Percentiles rank a stretch among this genome's conserved stretches.
Evolutionary conservation across 345 rosid species (phyloP).

Genomic region (Rhodamnia argentea): DNA sequence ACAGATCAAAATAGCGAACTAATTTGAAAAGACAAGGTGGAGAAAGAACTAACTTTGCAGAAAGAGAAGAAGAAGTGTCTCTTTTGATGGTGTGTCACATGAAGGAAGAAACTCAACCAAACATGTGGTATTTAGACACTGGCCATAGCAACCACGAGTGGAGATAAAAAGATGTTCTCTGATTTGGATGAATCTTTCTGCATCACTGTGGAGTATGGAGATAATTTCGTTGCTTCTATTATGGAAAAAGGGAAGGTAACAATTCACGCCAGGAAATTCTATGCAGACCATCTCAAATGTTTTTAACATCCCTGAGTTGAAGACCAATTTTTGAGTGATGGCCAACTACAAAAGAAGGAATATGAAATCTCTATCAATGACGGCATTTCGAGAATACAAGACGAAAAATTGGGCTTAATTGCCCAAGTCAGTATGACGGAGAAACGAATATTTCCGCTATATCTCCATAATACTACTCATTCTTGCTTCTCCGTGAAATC

Average conservation of each 20-base stretch:
- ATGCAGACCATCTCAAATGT: not conserved
- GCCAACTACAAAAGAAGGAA: not conserved
- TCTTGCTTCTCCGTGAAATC: no score
- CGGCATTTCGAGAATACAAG: not conserved
- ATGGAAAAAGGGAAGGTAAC: no score
- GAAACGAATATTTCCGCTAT: no score
- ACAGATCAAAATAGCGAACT: accelerated
- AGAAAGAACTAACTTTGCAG: not conserved
- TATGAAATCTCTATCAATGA: not conserved
- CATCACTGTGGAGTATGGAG: no score
- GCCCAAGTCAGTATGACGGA: not conserved
- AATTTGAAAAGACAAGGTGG: not conserved
- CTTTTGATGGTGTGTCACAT: not conserved
- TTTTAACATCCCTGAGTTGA: not conserved
- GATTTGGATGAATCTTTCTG: not conserved
- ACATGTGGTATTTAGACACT: not conserved
- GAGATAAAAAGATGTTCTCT: not conserved
- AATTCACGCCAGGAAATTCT: no score
- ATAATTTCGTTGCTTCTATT: not conserved
- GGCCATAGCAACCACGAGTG: not conserved
- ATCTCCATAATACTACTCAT: no score
- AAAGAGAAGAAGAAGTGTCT: not conserved
- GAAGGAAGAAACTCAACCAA: not conserved
- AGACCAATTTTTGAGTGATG: not conserved
- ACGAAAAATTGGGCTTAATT: not conserved